phyloP scores from a whole-genome alignment of 2,329 filamentous ascomycete genomes.

The Mycocentrospora acerina region DNA sequence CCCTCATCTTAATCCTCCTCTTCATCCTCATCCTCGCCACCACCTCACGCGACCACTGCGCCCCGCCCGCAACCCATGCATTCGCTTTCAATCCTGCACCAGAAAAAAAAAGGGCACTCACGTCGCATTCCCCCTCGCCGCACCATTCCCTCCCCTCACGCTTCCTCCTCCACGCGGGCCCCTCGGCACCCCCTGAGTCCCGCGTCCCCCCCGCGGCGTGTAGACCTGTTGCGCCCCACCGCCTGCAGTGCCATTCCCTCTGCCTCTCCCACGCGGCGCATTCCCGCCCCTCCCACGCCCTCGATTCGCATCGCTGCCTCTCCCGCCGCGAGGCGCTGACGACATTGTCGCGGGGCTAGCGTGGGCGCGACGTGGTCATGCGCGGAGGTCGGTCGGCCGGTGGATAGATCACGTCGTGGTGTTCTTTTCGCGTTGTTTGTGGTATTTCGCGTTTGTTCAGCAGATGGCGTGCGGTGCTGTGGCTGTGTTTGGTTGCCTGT shows the following conservation, averaged over 20 bases:
- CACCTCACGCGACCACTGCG: too few species aligned
- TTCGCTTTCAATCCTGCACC: too few species aligned
- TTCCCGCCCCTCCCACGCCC: slow-evolving; percentile 16
- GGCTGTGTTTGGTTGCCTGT: too few species aligned
- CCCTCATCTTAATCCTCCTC: neutral
- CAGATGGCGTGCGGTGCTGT: too few species aligned
- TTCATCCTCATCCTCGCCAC: too few species aligned
- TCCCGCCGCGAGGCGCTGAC: slow-evolving; percentile 24
- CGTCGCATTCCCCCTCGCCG: too few species aligned
- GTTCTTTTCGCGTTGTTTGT: neutral
- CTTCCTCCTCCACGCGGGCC: neutral
- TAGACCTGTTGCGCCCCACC: neutral
- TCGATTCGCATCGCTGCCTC: slow-evolving; percentile 18
- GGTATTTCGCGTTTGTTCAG: neutral
- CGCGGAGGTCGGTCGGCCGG: slow-evolving; percentile 4
- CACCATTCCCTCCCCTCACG: too few species aligned
- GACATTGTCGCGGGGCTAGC: slow-evolving; percentile 29
- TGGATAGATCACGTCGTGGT: neutral
- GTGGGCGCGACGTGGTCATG: slow-evolving; percentile 10
- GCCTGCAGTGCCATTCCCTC: slow-evolving; percentile 11
- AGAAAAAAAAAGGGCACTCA: too few species aligned
- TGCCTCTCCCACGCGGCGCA: slow-evolving; percentile 15
- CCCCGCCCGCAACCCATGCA: too few species aligned
- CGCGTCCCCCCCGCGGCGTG: too few species aligned
- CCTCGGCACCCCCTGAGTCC: neutral